Conservation (phyloP, 2,329 filamentous ascomycete species). For the Colletotrichum falcatum region DNA sequence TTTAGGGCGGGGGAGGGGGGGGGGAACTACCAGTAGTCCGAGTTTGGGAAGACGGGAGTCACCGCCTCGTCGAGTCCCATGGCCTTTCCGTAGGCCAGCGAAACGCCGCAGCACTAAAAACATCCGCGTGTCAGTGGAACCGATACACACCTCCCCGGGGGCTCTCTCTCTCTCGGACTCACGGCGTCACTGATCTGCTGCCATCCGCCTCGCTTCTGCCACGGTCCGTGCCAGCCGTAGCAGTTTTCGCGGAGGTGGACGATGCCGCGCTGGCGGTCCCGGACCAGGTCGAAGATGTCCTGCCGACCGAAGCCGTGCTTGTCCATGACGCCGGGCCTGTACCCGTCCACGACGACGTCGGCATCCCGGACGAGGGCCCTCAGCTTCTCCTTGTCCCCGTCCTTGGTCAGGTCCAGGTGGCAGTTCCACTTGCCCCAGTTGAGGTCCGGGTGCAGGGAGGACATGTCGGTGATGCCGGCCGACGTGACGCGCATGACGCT, state of each 20-base stretch:
- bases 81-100: slow-evolving; percentile 58
- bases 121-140: neutral
- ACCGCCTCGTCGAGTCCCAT: slow-evolving; percentile 51
- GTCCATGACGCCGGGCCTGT: slow-evolving; percentile 60
- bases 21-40: slow-evolving; percentile 45
- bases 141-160: neutral
- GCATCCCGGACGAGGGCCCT: slow-evolving; percentile 57
- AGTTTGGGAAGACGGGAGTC: slow-evolving; percentile 49
- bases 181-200: slow-evolving; percentile 64
- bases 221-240: slow-evolving; percentile 64
- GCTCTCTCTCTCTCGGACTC: slow-evolving; percentile 15
- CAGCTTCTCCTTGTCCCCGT: slow-evolving; percentile 30
- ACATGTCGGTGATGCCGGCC: slow-evolving; percentile 54
- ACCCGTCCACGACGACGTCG: slow-evolving; percentile 63
- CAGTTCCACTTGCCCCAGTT: slow-evolving; percentile 64
- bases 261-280: slow-evolving; percentile 45
- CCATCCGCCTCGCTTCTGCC: slow-evolving; percentile 61
- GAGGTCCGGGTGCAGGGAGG: slow-evolving; percentile 56
- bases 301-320: slow-evolving; percentile 58
- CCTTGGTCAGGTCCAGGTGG: slow-evolving; percentile 55
- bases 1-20: too few relatives aligned
- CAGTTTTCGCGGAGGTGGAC: slow-evolving; percentile 64
- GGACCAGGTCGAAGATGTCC: slow-evolving; percentile 54
- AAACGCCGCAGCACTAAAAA: slow-evolving; percentile 55
- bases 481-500: slow-evolving; percentile 59